Evolutionary conservation across 2,329 filamentous ascomycete species (phyloP), one percentile per base, ranked within the genome.

Genomic region (Paraconiothyrium brasiliense): DNA sequence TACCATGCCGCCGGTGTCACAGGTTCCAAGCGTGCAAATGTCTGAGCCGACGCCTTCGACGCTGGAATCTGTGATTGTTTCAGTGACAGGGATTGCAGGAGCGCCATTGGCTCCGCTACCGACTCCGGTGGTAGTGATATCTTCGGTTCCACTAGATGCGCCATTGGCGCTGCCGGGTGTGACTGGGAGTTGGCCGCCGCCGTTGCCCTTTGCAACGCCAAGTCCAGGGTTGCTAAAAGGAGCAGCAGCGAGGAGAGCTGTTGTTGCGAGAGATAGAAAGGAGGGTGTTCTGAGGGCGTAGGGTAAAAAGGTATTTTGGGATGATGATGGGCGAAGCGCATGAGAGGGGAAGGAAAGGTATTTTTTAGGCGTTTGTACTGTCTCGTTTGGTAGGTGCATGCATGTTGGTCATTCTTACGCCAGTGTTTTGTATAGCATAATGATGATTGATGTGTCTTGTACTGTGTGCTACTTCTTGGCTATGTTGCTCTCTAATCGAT

Each of bases 141-240:
- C 27, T 30, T 6, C 27, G 27, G 27, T 30, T 4, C 27, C 27
- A 6, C 6, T 30, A 6, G 27, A 6, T 30, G 27, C 27, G 2
- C 27, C 27, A 6, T 46, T 47, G n/a, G 46, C 46, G 3, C 1
- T 60, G 5, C 52, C 58, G 11, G 58, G 58, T 13, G 51, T 60
- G 13, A 57, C 47, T 4, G 41, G 46, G 7, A 3, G 16, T 13
- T 54, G 48, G 54, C 43, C 59, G 7, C 54, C 59, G 3, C 24
- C 50, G 11, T 16, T 58, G 27, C 59, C 56, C 2, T 37, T 35
- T 34, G 58, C 54, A 9, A 47, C 54, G 27, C 22, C 30, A 20
- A 47, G n/a, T 20, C 9, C 27, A 39, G 10, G 9, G 39, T 9
- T n/a, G 22, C 8, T 30, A 46, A 63, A 35, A 39, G 46, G 32